Conservation (phyloP, 208 protist genomes). For the Leishmania martiniquensis region DNA sequence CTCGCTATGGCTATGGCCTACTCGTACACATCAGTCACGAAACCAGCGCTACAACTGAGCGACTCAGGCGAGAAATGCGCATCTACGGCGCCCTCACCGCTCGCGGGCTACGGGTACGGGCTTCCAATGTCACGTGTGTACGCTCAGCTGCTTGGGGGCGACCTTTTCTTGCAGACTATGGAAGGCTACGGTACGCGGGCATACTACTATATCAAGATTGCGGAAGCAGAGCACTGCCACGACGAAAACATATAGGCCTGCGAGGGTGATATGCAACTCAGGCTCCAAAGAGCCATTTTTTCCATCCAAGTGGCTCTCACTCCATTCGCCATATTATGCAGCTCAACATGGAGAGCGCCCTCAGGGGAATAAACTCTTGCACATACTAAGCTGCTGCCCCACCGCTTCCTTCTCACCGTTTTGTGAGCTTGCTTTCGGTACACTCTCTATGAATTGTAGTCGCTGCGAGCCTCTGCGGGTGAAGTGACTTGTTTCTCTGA, state of each 20-base stretch:
- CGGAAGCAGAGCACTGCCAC: slow-evolving; percentile 2
- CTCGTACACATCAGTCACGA: slow-evolving; percentile 92
- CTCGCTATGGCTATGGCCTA: slow-evolving; percentile 92
- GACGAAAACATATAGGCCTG: not conserved
- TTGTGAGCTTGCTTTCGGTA: not conserved
- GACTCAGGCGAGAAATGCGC: slow-evolving; percentile 22
- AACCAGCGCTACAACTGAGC: slow-evolving; percentile 44
- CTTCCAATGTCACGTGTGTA: slow-evolving; percentile 94
- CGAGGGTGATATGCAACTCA: not conserved
- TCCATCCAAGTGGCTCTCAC: not conserved
- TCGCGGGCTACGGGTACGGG: slow-evolving; percentile 96
- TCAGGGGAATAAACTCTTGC: no score
- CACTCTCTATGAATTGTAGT: not conserved
- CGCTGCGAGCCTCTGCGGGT: not conserved
- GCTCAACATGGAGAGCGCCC: no score
- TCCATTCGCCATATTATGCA: not conserved
- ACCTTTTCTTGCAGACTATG: slow-evolving; percentile 93
- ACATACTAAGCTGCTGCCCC: no score
- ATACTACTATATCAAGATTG: slow-evolving; percentile 89
- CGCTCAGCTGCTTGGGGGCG: slow-evolving; percentile 93
- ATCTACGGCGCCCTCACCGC: slow-evolving; percentile 40
- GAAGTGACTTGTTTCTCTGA: not conserved
- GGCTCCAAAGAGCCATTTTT: not conserved
- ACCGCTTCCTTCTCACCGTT: not conserved
- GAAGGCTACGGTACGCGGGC: slow-evolving; percentile 94